These are phyloP conservation scores for Mikania micrantha DNA, from an alignment of 129 eudicot genomes.

Conservation along the genomic window DNA sequence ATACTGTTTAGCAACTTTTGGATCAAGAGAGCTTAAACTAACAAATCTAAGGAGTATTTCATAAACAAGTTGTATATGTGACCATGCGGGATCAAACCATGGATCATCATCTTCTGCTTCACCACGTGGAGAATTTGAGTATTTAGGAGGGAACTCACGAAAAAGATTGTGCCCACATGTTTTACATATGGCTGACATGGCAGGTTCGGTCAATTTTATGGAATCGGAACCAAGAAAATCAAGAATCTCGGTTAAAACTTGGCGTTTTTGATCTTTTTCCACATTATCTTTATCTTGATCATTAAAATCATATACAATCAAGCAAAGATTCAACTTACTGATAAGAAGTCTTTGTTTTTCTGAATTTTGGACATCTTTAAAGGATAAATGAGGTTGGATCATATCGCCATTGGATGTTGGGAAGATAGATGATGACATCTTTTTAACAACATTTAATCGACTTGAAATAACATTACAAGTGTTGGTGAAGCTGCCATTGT, in stretches of 20 bases:
- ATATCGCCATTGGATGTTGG: slow-evolving; percentile 55
- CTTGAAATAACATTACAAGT: slow-evolving; percentile 56
- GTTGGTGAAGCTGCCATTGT: slow-evolving; percentile 44
- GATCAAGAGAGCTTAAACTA: slow-evolving; percentile 42
- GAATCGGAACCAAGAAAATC: slow-evolving; percentile 51
- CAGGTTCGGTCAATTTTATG: slow-evolving; percentile 45
- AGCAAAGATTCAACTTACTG: slow-evolving; percentile 62
- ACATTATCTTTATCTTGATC: slow-evolving; percentile 42
- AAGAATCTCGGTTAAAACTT: slow-evolving; percentile 49
- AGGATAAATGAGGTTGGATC: slow-evolving; percentile 55
- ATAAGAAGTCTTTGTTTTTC: slow-evolving; percentile 48
- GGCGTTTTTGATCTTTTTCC: slow-evolving; percentile 64
- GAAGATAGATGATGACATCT: slow-evolving; percentile 67
- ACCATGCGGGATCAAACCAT: slow-evolving; percentile 68
- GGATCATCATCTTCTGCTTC: slow-evolving; percentile 58
- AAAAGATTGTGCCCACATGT: slow-evolving; percentile 61
- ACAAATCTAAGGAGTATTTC: slow-evolving; percentile 59
- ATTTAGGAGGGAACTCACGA: slow-evolving; percentile 62
- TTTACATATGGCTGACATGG: slow-evolving; percentile 52
- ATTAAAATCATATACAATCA: slow-evolving; percentile 41
- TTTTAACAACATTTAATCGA: slow-evolving; percentile 50
- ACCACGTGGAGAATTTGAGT: slow-evolving; percentile 31
- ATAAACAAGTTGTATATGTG: slow-evolving; percentile 66
- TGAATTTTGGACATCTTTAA: slow-evolving; percentile 54
- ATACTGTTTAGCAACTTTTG: slow-evolving; percentile 50